Evolutionary conservation across 2,329 filamentous ascomycete species (phyloP).

Genomic region (Aspergillus brasiliensis): DNA sequence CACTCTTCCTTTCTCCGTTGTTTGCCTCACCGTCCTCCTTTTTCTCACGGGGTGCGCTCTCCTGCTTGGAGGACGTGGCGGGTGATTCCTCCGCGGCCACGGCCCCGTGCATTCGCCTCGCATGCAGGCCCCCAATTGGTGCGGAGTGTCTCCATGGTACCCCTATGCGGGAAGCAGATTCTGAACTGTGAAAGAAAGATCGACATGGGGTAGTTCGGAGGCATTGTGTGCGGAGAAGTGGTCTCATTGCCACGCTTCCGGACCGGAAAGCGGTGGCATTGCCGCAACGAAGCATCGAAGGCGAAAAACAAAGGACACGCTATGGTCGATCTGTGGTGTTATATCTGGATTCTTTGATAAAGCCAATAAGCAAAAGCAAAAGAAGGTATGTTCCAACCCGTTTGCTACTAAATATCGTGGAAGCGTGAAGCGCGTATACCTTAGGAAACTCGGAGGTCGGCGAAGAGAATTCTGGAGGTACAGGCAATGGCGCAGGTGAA

Average conservation of each 20-base stretch:
- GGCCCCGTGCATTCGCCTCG: too few relatives aligned
- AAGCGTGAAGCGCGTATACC: neutral
- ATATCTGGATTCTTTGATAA: too few relatives aligned
- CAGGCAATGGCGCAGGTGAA: too few relatives aligned
- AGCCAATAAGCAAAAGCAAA: neutral
- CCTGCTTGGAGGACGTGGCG: too few relatives aligned
- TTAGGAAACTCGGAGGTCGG: neutral
- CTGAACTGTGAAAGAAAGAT: neutral
- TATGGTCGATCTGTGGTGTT: conserved; percentile 15
- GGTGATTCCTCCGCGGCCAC: too few relatives aligned
- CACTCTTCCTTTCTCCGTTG: too few relatives aligned
- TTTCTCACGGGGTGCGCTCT: too few relatives aligned
- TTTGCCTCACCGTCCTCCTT: too few relatives aligned
- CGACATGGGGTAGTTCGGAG: neutral
- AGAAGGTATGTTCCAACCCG: neutral
- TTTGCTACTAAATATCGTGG: neutral
- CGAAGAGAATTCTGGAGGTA: neutral
- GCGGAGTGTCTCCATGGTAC: too few relatives aligned
- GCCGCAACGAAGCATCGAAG: conserved; percentile 24
- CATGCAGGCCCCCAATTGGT: neutral
- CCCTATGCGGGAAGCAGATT: neutral
- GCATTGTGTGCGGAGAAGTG: conserved; percentile 8
- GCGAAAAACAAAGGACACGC: conserved; percentile 13
- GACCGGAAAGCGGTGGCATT: conserved; percentile 23
- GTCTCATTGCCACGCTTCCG: conserved; percentile 16